Conservation (phyloP, 2,329 filamentous ascomycete genomes). For the Dactylellina sp. region DNA sequence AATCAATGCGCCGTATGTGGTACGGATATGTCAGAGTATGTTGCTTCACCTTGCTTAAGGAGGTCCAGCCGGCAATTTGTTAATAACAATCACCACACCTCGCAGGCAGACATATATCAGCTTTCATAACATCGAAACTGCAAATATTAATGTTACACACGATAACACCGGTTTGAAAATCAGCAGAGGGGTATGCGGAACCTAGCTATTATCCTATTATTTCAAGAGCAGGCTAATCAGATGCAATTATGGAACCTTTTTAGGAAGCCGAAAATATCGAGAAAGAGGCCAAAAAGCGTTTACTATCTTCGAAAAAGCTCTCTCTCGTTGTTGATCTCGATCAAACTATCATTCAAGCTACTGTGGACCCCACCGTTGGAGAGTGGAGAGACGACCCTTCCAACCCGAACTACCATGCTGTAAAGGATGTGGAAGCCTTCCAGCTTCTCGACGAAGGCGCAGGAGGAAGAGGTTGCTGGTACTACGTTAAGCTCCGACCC, state of each 20-base stretch:
- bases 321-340: constrained; percentile 96
- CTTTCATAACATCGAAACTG: constrained; percentile 81
- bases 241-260: not conserved
- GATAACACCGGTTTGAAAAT: constrained; percentile 89
- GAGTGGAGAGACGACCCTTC: constrained; percentile 91
- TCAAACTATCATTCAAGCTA: constrained; percentile 98
- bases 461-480: constrained; percentile 82
- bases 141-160: constrained; percentile 94
- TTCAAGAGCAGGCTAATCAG: not conserved
- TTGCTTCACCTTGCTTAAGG: constrained; percentile 34
- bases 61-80: constrained; percentile 9
- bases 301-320: constrained; percentile 83
- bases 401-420: constrained; percentile 90
- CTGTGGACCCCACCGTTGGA: constrained; percentile 93
- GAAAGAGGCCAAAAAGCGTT: constrained; percentile 83
- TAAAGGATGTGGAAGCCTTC: constrained; percentile 88
- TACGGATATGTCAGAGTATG: constrained; percentile 89
- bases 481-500: constrained; percentile 97
- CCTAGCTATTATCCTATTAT: not conserved
- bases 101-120: constrained; percentile 82
- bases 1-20: constrained; percentile 93
- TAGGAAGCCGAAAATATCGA: constrained; percentile 82
- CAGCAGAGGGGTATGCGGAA: constrained; percentile 70
- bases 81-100: not conserved
- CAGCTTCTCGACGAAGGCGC: constrained; percentile 88